Evolutionary conservation across 2,329 filamentous ascomycete genomes (phyloP).

Genomic region (Sarocladiaceae sp.): DNA sequence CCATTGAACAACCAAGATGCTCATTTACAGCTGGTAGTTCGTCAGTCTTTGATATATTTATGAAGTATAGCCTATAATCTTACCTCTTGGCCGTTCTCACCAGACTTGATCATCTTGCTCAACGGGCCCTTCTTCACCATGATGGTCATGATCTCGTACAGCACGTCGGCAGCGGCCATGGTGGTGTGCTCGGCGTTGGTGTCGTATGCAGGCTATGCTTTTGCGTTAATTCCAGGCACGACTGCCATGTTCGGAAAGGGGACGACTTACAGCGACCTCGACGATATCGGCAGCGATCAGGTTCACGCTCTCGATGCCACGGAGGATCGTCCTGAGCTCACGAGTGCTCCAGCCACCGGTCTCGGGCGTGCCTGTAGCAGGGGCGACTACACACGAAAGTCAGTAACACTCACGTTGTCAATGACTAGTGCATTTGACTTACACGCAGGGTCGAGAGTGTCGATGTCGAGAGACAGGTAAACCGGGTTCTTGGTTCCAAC

Average conservation of each 20-base stretch:
- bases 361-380: constrained; percentile 83
- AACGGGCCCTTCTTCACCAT: constrained; percentile 76
- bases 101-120: constrained; percentile 35
- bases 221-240: not conserved
- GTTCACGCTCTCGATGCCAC: constrained; percentile 76
- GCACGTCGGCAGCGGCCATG: constrained; percentile 64
- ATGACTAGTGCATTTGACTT: not conserved
- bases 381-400: constrained; percentile 30
- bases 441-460: constrained; percentile 67
- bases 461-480: constrained; percentile 91
- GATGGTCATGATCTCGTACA: constrained; percentile 74
- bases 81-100: constrained; percentile 11
- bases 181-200: constrained; percentile 67
- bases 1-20: too few relatives aligned
- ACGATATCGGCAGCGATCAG: constrained; percentile 86
- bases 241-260: too few relatives aligned
- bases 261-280: constrained; percentile 40
- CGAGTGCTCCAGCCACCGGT: constrained; percentile 87
- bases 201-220: constrained; percentile 55
- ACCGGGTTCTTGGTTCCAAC: constrained; percentile 74
- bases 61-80: not conserved
- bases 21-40: too few relatives aligned
- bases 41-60: not conserved
- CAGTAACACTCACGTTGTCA: not conserved
- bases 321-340: constrained; percentile 76